A percentile compares a stretch with the other conserved stretches of the same genome.
phyloP scores from a whole-genome alignment of 306 rosid genomes.

The Quercus berberidifolia region DNA sequence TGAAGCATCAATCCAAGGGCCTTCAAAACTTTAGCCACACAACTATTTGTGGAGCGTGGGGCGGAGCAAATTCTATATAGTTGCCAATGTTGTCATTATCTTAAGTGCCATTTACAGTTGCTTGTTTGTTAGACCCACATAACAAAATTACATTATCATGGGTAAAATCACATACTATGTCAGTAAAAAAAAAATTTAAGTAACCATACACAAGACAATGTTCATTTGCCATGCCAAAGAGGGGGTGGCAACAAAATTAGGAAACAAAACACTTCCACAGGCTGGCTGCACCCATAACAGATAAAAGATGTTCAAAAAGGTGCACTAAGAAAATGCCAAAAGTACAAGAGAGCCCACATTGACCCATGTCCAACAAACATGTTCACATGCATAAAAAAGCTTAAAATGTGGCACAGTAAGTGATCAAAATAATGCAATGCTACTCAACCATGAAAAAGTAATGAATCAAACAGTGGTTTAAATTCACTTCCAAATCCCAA shows the following conservation, averaged over 20 bases:
- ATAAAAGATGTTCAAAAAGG: not conserved
- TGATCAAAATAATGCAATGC: not conserved
- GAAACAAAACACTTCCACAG: not conserved
- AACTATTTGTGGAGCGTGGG: not conserved
- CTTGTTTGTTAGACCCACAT: no score
- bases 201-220: not conserved
- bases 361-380: not conserved
- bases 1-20: not conserved
- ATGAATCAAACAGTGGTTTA: not conserved
- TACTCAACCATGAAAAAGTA: not conserved
- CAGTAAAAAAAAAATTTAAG: not conserved
- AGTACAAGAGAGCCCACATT: not conserved
- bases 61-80: no score
- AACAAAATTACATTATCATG: no score
- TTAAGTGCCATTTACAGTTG: no score
- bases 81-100: no score
- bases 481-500: not conserved
- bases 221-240: not conserved
- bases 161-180: no score
- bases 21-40: not conserved
- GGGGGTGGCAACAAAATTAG: not conserved
- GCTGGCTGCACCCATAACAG: not conserved
- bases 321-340: not conserved
- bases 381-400: not conserved
- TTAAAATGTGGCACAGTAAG: not conserved